A percentile compares a stretch with the other conserved stretches of the same genome.
These are phyloP conservation scores for Leccinum subrobustum DNA, from an alignment of 1,284 basidiomycete species.

Conservation along the genomic window DNA sequence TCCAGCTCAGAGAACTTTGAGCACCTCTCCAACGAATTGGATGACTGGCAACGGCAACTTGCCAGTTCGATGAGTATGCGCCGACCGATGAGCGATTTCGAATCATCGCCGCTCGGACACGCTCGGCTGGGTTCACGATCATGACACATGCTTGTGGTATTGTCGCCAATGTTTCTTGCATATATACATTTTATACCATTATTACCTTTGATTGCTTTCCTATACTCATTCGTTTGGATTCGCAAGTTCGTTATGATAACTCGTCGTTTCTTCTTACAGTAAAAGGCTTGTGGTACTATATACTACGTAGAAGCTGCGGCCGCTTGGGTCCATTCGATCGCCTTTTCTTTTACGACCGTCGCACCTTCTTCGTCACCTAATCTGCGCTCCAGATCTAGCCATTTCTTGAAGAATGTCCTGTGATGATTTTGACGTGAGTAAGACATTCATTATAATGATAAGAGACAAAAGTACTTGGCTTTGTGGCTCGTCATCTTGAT, in stretches of 20 bases:
- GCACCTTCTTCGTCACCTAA: slow-evolving; percentile 88
- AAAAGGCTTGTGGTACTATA: slow-evolving; percentile 18
- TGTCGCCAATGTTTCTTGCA: slow-evolving; percentile 31
- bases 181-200: slow-evolving; percentile 57
- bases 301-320: slow-evolving; percentile 39
- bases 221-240: slow-evolving; percentile 55
- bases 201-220: slow-evolving; percentile 35
- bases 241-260: slow-evolving; percentile 41
- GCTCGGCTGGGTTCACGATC: slow-evolving; percentile 66
- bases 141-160: slow-evolving; percentile 44
- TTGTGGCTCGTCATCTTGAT: slow-evolving; percentile 95
- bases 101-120: slow-evolving; percentile 49
- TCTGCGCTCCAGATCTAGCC: slow-evolving; percentile 86
- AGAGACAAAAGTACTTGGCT: slow-evolving; percentile 67
- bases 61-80: slow-evolving; percentile 73
- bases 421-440: slow-evolving; percentile 14
- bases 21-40: slow-evolving; percentile 72
- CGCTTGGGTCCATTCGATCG: slow-evolving; percentile 83
- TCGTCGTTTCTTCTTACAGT: slow-evolving; percentile 34
- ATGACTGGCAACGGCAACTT: slow-evolving; percentile 80
- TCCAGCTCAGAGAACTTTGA: slow-evolving; percentile 85
- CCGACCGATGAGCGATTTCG: slow-evolving; percentile 69
- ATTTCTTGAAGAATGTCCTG: slow-evolving; percentile 95
- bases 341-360: slow-evolving; percentile 80
- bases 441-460: neutral